Percentiles rank a stretch among this genome's conserved stretches.
These are phyloP conservation scores for Austropuccinia psidii DNA, from an alignment of 1,284 basidiomycete genomes.

Conservation along the genomic window DNA sequence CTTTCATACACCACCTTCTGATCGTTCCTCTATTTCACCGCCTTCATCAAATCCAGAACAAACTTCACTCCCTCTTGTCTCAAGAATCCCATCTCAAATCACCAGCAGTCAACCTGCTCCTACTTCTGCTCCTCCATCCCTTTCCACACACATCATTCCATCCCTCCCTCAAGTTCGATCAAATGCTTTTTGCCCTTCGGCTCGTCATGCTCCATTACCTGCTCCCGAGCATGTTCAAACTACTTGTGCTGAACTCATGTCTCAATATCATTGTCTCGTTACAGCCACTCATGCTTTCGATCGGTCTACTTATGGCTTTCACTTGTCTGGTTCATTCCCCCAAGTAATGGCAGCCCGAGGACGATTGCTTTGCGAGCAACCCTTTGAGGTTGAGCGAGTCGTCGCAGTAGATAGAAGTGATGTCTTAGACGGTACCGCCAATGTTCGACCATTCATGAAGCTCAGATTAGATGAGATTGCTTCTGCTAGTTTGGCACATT, in stretches of 20 bases:
- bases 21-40: background rate
- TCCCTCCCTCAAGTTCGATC: background rate
- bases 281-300: conserved; percentile 1
- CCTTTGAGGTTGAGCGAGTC: conserved; percentile 67
- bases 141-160: background rate
- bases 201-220: conserved; percentile 23
- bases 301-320: conserved; percentile 53
- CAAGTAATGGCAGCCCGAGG: conserved; percentile 86
- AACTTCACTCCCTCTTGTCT: conserved; percentile 14
- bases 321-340: conserved; percentile 80
- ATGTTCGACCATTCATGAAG: conserved; percentile 77
- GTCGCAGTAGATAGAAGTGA: conserved; percentile 88
- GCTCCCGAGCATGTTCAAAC: conserved; percentile 8
- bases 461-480: conserved; percentile 85
- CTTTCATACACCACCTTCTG: background rate
- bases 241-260: conserved; percentile 31
- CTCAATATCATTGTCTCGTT: conserved; percentile 33
- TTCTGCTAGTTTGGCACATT: conserved; percentile 72
- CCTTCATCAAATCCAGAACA: background rate
- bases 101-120: background rate
- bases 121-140: background rate
- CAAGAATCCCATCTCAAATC: conserved; percentile 24
- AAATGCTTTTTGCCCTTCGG: conserved; percentile 5
- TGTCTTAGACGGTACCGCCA: conserved; percentile 77
- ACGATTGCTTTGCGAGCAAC: conserved; percentile 78